phyloP scores from a whole-genome alignment of 140 eudicot species.

The Anethum foeniculum region DNA sequence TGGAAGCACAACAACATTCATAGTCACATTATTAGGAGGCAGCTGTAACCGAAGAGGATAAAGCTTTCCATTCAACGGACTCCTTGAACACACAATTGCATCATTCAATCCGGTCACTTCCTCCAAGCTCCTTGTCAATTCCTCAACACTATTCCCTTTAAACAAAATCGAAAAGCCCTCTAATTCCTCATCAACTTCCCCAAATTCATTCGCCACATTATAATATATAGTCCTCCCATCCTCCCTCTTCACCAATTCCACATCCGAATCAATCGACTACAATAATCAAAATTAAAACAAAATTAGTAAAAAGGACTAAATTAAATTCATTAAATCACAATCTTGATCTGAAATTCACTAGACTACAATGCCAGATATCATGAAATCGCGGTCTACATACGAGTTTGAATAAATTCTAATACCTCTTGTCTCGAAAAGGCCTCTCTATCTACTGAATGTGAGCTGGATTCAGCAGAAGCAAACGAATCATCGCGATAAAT shows the following conservation, averaged over 20 bases:
- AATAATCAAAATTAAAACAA: neutral
- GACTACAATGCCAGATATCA: neutral
- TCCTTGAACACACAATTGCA: constrained; percentile 60
- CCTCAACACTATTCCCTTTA: constrained; percentile 66
- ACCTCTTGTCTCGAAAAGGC: constrained; percentile 55
- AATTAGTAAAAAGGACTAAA: neutral
- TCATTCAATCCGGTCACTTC: constrained; percentile 59
- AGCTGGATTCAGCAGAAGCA: constrained; percentile 39
- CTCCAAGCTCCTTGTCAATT: constrained; percentile 53
- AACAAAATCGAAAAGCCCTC: constrained; percentile 54
- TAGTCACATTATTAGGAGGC: constrained; percentile 74
- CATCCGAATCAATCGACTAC: constrained; percentile 50
- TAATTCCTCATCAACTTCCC: constrained; percentile 39
- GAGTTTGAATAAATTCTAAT: neutral
- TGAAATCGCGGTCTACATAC: neutral
- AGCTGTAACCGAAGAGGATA: constrained; percentile 82
- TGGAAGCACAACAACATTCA: constrained; percentile 79
- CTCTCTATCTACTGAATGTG: constrained; percentile 24
- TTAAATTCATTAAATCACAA: neutral
- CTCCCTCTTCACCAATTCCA: constrained; percentile 42
- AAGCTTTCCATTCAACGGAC: constrained; percentile 85
- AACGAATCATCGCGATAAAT: constrained; percentile 33
- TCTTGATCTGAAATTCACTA: neutral
- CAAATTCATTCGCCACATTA: constrained; percentile 27
- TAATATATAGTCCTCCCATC: constrained; percentile 75